A percentile compares a stretch with the other conserved stretches of the same genome.
These are phyloP conservation scores for Nannochloris sp. DNA, from an alignment of 139 green algal genomes.

Conservation along the genomic window DNA sequence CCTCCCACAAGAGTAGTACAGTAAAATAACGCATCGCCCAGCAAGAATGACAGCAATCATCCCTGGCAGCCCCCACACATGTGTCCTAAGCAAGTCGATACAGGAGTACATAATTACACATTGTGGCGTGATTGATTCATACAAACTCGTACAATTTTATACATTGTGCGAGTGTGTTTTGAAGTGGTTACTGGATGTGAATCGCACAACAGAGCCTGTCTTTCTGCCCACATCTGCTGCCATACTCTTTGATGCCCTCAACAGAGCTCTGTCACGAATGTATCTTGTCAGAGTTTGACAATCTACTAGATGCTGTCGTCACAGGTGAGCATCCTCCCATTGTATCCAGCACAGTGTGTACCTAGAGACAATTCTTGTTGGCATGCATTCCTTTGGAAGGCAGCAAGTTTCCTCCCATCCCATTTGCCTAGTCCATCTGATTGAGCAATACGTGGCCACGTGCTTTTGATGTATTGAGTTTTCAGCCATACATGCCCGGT, in stretches of 20 bases:
- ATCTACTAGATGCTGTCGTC: conserved; percentile 64
- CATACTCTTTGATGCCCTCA: conserved; percentile 60
- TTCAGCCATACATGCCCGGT: too few species aligned
- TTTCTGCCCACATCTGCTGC: conserved; percentile 57
- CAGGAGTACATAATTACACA: too few species aligned
- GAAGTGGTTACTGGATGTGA: background rate
- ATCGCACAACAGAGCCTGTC: conserved; percentile 10
- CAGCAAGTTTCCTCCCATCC: conserved; percentile 6
- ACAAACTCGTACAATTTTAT: too few species aligned
- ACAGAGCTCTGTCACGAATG: conserved; percentile 52
- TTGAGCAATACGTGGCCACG: conserved; percentile 50
- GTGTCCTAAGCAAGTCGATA: too few species aligned
- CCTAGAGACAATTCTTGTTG: background rate
- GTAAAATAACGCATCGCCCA: too few species aligned
- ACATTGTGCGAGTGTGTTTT: background rate
- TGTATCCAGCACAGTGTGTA: conserved; percentile 49
- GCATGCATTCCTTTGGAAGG: background rate
- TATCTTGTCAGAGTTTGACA: conserved; percentile 75
- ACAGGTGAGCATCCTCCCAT: conserved; percentile 62
- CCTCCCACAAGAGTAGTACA: too few species aligned
- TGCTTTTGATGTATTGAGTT: conserved; percentile 49
- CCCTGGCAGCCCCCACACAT: too few species aligned
- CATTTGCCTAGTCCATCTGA: conserved; percentile 45
- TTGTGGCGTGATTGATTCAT: too few species aligned
- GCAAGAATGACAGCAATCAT: too few species aligned